Base-by-base conservation (phyloP, 495 filamentous ascomycete species). In the Penicillium bovifimosum region DNA sequence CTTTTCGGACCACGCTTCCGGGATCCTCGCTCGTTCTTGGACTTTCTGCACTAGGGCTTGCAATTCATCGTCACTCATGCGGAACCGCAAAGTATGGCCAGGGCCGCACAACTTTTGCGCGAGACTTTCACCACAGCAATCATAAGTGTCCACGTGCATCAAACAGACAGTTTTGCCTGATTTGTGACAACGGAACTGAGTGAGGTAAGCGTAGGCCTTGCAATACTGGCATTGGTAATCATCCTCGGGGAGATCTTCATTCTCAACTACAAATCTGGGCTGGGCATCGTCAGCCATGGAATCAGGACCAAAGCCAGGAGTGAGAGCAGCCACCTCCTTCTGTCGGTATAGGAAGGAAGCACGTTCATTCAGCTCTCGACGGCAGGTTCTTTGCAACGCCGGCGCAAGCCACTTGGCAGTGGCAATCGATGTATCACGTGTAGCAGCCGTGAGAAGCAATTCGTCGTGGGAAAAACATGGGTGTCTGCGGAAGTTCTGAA, bases 391-490 rank as follows among this genome's bases (percentile, higher is more conserved):
- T 41, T 86, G 83, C 34, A 98, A 72, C 14, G 93, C 93, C 2
- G 92, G 92, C 2, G 86, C 87, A 34, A 98, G 77, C 86, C 93
- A 98, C 68, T 91, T 95, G 2, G 93, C 90, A 14, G 91, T 96
- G 56, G 91, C 86, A 48, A 98, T 97, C 0, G 87, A 87, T 32
- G 86, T 77, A 55, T 93, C 88, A 34, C 86, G 78, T 33, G 78
- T 78, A 18, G 87, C 86, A 8, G 91, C 93, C 2, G 93, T 95
- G 65, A 95, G 84, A 6, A 98, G 75, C n/a, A 98, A 70, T 66
- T 97, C 93, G 66, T 98, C 93, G 52, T 98, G 93, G 3, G 93
- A 96, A 66, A 98, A 98, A 65, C 92, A 96, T 0, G 93, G 91
- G 56, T 95, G 90, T 34, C 90, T 81, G 52, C 93, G 84, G 69